Conservation (phyloP, 2,329 filamentous ascomycete species). For the Byssochlamys sp. region DNA sequence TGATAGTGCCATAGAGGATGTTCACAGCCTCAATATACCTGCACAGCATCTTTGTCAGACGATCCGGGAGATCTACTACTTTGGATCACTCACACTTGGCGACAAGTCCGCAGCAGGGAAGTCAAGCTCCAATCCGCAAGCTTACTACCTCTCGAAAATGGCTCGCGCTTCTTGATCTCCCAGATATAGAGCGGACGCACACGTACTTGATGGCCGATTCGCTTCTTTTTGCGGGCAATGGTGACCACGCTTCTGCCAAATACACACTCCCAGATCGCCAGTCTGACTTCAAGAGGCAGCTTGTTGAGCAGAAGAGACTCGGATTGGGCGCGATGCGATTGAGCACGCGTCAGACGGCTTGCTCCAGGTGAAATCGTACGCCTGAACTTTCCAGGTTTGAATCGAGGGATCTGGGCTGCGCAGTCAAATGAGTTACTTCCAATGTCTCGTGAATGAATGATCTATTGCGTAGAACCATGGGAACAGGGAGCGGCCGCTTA, state of each 20-base stretch:
- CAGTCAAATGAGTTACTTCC: neutral
- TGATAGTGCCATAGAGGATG: neutral
- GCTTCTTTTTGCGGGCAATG: neutral
- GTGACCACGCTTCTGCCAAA: neutral
- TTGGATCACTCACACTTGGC: neutral
- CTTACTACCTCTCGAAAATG: neutral
- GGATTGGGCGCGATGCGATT: neutral
- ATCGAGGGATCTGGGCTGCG: neutral
- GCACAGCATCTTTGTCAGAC: neutral
- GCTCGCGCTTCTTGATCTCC: neutral
- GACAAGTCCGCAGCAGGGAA: neutral
- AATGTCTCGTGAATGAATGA: neutral
- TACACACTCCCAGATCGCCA: neutral
- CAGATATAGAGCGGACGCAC: neutral
- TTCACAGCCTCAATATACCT: neutral
- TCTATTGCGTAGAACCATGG: neutral
- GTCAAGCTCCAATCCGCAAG: neutral
- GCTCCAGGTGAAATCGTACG: neutral
- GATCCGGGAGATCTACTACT: neutral
- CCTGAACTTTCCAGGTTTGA: neutral
- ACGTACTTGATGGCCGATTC: neutral
- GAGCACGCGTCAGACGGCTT: neutral
- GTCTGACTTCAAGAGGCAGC: neutral
- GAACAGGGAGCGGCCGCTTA: neutral
- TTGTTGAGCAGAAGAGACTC: neutral